phyloP scores from a whole-genome alignment of 352 stramenopile species.

The Phytophthora agathidicida region DNA sequence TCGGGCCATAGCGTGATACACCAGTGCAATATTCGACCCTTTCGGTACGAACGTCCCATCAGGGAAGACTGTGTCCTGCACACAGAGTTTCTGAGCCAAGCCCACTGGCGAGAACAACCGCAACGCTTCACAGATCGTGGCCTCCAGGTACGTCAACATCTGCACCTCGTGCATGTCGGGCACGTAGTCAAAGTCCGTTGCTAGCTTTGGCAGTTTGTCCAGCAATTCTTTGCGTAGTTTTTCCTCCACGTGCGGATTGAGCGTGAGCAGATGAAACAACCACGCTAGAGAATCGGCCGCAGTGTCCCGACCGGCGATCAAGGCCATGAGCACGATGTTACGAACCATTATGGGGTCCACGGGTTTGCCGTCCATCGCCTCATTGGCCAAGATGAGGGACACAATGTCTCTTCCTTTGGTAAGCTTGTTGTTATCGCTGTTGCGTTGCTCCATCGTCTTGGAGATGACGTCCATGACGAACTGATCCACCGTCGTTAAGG shows the following conservation, averaged over 20 bases:
- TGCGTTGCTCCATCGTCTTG: conserved; percentile 28
- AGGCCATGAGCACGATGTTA: conserved; percentile 66
- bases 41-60: conserved; percentile 54
- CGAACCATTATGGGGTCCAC: conserved; percentile 47
- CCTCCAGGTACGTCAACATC: conserved; percentile 37
- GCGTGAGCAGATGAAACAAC: conserved; percentile 50
- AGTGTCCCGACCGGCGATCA: conserved; percentile 76
- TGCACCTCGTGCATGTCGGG: conserved; percentile 33
- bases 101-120: conserved; percentile 51
- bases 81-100: conserved; percentile 36
- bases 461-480: conserved; percentile 40
- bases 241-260: conserved; percentile 45
- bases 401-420: conserved; percentile 27
- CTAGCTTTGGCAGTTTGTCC: conserved; percentile 32
- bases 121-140: conserved; percentile 47
- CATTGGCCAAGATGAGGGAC: conserved; percentile 35
- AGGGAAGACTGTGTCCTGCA: conserved; percentile 44
- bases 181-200: conserved; percentile 22
- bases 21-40: conserved; percentile 41
- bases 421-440: background rate
- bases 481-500: conserved; percentile 16
- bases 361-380: conserved; percentile 25
- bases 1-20: conserved; percentile 45
- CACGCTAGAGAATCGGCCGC: conserved; percentile 39
- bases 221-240: conserved; percentile 40